Evolutionary conservation across 768 basidiomycete genomes (phyloP).

Genomic region (Lactarius hatsudake): DNA sequence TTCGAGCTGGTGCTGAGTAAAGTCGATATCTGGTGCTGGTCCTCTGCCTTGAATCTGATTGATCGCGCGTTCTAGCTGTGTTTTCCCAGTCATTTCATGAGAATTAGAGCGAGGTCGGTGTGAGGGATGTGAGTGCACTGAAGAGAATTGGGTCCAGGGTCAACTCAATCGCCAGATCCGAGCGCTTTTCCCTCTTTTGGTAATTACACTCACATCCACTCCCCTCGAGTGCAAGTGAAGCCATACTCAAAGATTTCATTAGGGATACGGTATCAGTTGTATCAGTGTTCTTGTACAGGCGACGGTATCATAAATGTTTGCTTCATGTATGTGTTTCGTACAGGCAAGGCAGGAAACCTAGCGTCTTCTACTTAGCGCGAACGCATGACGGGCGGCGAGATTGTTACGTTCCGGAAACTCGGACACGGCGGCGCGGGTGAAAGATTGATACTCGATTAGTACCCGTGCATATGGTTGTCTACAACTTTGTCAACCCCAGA

Average conservation of each 20-base stretch:
- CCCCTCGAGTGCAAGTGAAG: no score
- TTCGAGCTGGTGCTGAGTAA: conserved; percentile 88
- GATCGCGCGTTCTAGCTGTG: conserved; percentile 65
- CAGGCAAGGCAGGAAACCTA: conserved; percentile 54
- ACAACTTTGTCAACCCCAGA: conserved; percentile 32
- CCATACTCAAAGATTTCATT: no score
- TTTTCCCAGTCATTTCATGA: conserved; percentile 28
- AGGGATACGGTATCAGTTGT: background rate
- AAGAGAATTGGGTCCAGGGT: background rate
- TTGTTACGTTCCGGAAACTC: conserved; percentile 96
- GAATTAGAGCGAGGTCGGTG: background rate
- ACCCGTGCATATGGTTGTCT: no score
- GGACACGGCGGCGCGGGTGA: conserved; percentile 82
- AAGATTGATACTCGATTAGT: no score
- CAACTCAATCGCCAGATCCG: conserved; percentile 10
- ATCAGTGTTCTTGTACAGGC: conserved; percentile 29
- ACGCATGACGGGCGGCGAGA: conserved; percentile 35
- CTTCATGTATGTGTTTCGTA: conserved; percentile 97
- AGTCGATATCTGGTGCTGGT: conserved; percentile 69
- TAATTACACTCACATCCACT: background rate
- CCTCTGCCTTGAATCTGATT: conserved; percentile 56
- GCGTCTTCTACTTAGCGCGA: no score
- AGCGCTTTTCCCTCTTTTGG: conserved; percentile 3
- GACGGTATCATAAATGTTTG: conserved; percentile 43
- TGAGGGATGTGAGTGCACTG: background rate